Base-by-base conservation (phyloP, 2,329 filamentous ascomycete genomes). In the Aspergillus clavatus region DNA sequence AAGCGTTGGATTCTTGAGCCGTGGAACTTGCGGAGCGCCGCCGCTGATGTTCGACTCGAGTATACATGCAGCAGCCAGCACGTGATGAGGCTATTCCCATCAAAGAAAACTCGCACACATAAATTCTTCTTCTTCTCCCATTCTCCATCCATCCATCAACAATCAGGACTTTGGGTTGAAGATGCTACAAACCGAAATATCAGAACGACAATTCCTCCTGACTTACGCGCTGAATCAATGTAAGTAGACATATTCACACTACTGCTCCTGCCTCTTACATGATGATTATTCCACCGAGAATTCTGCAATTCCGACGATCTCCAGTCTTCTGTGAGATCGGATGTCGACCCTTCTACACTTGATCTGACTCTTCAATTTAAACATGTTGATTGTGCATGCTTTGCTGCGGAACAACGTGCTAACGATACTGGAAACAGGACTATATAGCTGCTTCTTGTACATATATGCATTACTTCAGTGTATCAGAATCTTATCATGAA, bases 301-400 rank as follows among this genome's bases (percentile, higher is more conserved):
- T 71, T 71, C 68, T 71, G 68, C 69, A 71, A 71, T 70, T 51
- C 68, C 43, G 67, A 71, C 67, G 70, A 57, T 65, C 67, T 67
- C 67, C 67, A 49, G 50, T 46, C 47, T 44, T 47, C 43, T 58
- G 68, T 64, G 68, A 68, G 67, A 66, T 66, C 70, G 68, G 43
- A 48, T 71, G 69, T 70, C 64, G 69, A 71, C 66, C 56, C 50
- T 63, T 67, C 68, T 71, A 71, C 69, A 71, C 69, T 71, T 71
- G 69, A 71, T 65, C 69, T 71, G 69, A 71, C 45, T 44, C 45
- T 23, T 18, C 14, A 4, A 6, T 4, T 27, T 39, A 28, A 16
- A 12, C 31, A 50, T 12, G 28, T 50, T 40, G 19, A 42, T 42
- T 26, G 41, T 38, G n/a, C n/a, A 39, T 38, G 33, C 29, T 3